These are phyloP conservation scores for Arabis alpina DNA, from an alignment of 345 rosid genomes.

Conservation along the genomic window DNA sequence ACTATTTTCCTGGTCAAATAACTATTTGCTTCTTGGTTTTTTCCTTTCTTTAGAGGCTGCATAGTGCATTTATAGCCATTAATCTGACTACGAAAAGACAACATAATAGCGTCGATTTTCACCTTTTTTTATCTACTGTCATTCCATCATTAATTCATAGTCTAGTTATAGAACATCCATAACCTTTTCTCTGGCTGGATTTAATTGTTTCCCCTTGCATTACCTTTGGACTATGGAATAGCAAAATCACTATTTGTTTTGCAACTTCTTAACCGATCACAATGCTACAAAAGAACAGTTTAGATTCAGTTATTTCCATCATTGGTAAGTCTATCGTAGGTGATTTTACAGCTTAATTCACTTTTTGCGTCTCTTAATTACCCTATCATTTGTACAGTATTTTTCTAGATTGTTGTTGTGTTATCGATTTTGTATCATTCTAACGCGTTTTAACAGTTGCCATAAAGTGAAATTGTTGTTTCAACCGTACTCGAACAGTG, in stretches of 20 bases:
- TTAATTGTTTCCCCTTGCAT: no score
- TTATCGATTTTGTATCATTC: background rate
- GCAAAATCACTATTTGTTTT: background rate
- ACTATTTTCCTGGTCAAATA: no score
- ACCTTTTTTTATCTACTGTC: no score
- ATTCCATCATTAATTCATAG: no score
- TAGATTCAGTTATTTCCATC: background rate
- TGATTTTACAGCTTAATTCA: background rate
- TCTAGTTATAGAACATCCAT: no score
- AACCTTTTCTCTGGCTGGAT: background rate
- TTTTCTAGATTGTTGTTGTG: no score
- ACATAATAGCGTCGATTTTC: no score
- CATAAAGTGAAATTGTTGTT: constrained; percentile 10
- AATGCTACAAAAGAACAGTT: background rate
- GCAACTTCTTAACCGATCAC: background rate
- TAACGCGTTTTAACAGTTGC: constrained; percentile 3
- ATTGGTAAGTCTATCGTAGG: background rate
- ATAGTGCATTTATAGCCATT: no score
- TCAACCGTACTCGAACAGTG: constrained; percentile 3
- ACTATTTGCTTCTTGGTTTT: no score
- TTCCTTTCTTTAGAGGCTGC: no score
- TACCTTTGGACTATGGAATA: background rate
- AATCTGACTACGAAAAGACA: no score
- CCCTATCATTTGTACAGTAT: background rate
- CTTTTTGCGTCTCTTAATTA: background rate